Percentiles rank a stretch among this genome's conserved stretches.
phyloP scores from a whole-genome alignment of 306 rosid species.

The Comarum palustre region DNA sequence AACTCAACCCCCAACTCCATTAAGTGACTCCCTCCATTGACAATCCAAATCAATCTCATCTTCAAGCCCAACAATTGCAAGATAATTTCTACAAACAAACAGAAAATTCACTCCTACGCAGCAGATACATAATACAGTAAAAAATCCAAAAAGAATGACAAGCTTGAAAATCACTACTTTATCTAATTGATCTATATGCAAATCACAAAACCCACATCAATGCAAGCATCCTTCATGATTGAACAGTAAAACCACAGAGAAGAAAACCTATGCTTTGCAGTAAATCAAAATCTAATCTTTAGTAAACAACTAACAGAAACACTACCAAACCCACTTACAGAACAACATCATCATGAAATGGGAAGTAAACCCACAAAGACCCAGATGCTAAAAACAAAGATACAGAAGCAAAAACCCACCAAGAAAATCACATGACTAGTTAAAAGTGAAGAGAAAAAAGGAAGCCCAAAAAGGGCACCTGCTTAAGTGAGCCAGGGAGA shows the following conservation, averaged over 20 bases:
- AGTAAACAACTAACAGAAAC: not conserved
- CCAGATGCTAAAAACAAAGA: conserved; percentile 37
- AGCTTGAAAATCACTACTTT: not conserved
- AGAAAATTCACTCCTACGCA: conserved; percentile 5
- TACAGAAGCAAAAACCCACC: conserved; percentile 37
- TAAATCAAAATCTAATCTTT: not conserved
- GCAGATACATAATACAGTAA: not conserved
- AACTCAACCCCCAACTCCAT: conserved; percentile 30
- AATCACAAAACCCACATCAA: not conserved
- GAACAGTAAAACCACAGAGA: not conserved
- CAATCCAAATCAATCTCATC: conserved; percentile 26
- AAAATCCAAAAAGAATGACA: not conserved
- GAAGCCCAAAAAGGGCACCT: conserved; percentile 38
- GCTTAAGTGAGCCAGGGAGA: conserved; percentile 17
- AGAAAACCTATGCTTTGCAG: not conserved
- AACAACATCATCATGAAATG: conserved; percentile 5
- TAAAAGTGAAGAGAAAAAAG: conserved; percentile 36
- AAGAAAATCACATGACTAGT: conserved; percentile 33
- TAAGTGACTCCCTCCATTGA: conserved; percentile 37
- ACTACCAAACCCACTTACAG: not conserved
- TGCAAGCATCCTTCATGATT: not conserved
- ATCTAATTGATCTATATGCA: not conserved
- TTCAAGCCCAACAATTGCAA: conserved; percentile 28
- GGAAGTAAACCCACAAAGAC: conserved; percentile 24
- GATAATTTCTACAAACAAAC: conserved; percentile 25